phyloP scores from a whole-genome alignment of 2,329 filamentous ascomycete genomes.

The Fusarium liriodendri region DNA sequence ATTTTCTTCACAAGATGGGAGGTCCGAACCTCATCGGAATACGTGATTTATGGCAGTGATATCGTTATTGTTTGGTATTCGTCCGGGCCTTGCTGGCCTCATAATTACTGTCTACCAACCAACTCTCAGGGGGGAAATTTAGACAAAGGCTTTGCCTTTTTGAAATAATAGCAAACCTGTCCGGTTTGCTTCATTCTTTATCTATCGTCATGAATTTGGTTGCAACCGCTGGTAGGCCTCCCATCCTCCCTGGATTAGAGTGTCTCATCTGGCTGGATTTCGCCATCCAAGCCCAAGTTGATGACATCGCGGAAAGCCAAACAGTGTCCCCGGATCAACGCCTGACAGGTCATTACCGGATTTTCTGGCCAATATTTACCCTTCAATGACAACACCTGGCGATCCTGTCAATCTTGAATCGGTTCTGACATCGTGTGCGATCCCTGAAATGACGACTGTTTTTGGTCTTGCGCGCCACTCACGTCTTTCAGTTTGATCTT shows the following conservation, averaged over 20 bases:
- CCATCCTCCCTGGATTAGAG: background rate
- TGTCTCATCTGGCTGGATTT: background rate
- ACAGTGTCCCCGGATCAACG: background rate
- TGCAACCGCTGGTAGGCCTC: background rate
- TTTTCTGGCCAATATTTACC: background rate
- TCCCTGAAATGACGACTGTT: background rate
- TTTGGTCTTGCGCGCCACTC: background rate
- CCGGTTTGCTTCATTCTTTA: background rate
- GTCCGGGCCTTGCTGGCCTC: background rate
- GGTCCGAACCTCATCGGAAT: background rate
- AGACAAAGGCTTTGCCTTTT: background rate
- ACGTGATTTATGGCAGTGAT: background rate
- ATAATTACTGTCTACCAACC: background rate
- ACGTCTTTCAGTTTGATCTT: background rate
- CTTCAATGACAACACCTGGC: background rate
- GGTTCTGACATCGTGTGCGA: background rate
- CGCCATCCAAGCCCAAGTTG: background rate
- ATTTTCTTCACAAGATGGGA: background rate
- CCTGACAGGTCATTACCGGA: background rate
- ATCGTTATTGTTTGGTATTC: background rate
- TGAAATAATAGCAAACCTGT: too few relatives aligned
- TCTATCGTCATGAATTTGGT: background rate
- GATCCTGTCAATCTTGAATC: background rate
- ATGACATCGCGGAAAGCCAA: background rate
- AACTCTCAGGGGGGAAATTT: background rate